phyloP scores from a whole-genome alignment of 345 rosid genomes.

The Gossypium raimondii region DNA sequence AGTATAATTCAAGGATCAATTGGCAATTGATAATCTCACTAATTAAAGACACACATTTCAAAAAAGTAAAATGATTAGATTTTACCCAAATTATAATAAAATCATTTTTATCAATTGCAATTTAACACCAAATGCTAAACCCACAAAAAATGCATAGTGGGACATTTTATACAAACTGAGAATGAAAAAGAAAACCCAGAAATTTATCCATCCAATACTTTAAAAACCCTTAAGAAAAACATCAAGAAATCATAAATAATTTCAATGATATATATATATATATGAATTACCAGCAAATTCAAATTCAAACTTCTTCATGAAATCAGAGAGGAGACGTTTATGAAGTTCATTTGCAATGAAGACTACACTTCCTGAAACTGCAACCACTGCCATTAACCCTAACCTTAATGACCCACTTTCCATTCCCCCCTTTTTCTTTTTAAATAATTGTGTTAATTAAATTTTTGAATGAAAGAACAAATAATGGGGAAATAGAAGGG shows the following conservation, averaged over 20 bases:
- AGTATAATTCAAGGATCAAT: too few relatives aligned
- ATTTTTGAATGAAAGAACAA: background rate
- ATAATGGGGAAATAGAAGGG: background rate
- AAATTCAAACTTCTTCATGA: slow-evolving; percentile 56
- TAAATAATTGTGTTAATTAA: background rate
- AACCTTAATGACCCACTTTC: slow-evolving; percentile 31
- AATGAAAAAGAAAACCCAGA: background rate
- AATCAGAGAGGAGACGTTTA: slow-evolving; percentile 63
- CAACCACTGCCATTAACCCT: slow-evolving; percentile 70
- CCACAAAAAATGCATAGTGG: too few relatives aligned
- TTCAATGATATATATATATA: background rate
- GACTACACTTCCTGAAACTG: slow-evolving; percentile 76
- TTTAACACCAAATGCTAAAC: too few relatives aligned
- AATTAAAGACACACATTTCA: too few relatives aligned
- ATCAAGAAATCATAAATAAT: background rate
- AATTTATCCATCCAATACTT: background rate
- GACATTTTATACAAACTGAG: too few relatives aligned
- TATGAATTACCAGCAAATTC: slow-evolving; percentile 42
- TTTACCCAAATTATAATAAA: too few relatives aligned
- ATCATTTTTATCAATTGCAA: too few relatives aligned
- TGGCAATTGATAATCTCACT: too few relatives aligned
- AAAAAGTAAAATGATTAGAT: too few relatives aligned
- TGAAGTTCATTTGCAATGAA: slow-evolving; percentile 56
- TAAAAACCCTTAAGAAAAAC: background rate
- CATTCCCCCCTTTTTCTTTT: background rate